A percentile compares a stretch with the other conserved stretches of the same genome.
These are phyloP conservation scores for Lactuca sativa DNA, from an alignment of 129 eudicot genomes.

Conservation along the genomic window DNA sequence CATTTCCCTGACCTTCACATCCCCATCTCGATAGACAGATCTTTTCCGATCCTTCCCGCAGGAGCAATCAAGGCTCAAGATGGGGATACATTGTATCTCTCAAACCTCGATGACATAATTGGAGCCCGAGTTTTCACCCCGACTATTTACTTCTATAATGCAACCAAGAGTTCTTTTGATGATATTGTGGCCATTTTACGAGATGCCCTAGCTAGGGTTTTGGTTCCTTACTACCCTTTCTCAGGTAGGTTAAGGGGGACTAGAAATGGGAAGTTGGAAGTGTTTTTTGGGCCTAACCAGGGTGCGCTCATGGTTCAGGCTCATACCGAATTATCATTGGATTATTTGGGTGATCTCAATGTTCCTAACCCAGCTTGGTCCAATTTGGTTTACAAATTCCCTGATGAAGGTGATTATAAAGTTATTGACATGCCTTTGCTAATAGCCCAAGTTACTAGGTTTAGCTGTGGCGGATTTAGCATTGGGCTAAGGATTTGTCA, in stretches of 20 bases:
- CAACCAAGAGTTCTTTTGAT: conserved; percentile 16
- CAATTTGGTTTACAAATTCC: conserved; percentile 55
- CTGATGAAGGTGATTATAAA: conserved; percentile 74
- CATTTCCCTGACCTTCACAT: conserved; percentile 60
- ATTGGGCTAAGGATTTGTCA: conserved; percentile 93
- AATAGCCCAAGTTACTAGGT: conserved; percentile 80
- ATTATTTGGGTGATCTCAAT: conserved; percentile 56
- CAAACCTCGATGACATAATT: conserved; percentile 89
- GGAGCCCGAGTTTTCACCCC: conserved; percentile 90
- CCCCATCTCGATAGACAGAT: conserved; percentile 54
- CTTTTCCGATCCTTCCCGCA: conserved; percentile 44
- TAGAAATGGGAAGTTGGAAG: conserved; percentile 65
- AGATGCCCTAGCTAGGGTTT: conserved; percentile 61
- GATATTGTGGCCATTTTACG: conserved; percentile 31
- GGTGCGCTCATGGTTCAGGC: conserved; percentile 82
- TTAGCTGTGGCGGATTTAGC: conserved; percentile 88
- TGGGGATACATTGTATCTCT: conserved; percentile 74
- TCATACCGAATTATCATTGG: conserved; percentile 49
- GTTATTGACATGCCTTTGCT: conserved; percentile 85
- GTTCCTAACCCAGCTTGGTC: conserved; percentile 91
- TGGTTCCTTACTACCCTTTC: conserved; percentile 92
- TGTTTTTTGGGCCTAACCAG: conserved; percentile 70
- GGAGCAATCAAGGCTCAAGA: conserved; percentile 39
- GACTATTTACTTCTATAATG: conserved; percentile 67
- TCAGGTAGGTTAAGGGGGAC: conserved; percentile 79